Base-by-base conservation (phyloP, 1,139 yeast genomes). In the Blastobotrys petasosporus region DNA sequence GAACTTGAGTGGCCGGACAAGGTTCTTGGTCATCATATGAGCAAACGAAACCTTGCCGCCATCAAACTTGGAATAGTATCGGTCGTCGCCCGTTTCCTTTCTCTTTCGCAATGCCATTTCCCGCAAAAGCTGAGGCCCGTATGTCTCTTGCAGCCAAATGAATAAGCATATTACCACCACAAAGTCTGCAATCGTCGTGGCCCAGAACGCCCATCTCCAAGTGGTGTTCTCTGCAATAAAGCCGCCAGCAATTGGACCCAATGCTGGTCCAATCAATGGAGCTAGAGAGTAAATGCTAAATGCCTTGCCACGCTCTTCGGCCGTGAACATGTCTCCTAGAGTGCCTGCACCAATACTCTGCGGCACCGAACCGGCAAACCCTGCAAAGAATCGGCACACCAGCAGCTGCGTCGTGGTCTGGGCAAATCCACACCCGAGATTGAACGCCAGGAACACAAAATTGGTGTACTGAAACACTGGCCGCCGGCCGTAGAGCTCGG, bases 161-260 rank as follows among this genome's bases (percentile, higher is more conserved):
- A 82, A 73, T 25, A 75, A 52, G 25, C 86, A 70, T 84, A 92
- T 82, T 78, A 83, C 80, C 1, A 78, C 77, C 51, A 95, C 96
- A 1, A 92, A 86, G 65, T 87, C 85, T 2, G 92, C 95, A 85
- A 87, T 79, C 60, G 87, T 87, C 49, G 86, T 90, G 95, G 96
- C 87, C 53, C 84, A 77, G 62, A 87, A 77, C 39, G 85, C 65
- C 41, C 82, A 88, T 58, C 79, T 74, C 57, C 88, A 73, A 12
- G 74, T 75, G 25, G 92, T 74, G 50, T 80, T 77, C 39, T 83
- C 80, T 50, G 82, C 75, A 59, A 87, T 82, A 68, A 87, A 87
- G 32, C 96, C 96, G 60, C 86, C 84, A 37, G 85, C 87, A 46
- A 88, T 68, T n/a, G 94, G 95, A 32, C 95, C 96, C 44, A 87